Evolutionary conservation across 768 basidiomycete species (phyloP).

Genomic region (Kwoniella europaea): DNA sequence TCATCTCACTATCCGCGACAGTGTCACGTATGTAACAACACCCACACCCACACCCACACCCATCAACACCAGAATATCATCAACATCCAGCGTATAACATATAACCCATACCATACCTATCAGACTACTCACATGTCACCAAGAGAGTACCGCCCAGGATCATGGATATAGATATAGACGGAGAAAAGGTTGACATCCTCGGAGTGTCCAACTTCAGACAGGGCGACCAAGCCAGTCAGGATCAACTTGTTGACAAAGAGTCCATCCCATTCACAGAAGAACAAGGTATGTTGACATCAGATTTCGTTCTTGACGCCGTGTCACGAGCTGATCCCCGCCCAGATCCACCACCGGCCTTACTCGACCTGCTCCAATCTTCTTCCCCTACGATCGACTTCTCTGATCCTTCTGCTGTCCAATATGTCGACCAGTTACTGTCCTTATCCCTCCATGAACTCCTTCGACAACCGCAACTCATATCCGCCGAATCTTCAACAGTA

Average conservation of each 20-base stretch:
- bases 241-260: no score
- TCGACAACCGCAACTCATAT: slow-evolving; percentile 73
- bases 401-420: slow-evolving; percentile 55
- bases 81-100: no score
- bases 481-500: slow-evolving; percentile 82
- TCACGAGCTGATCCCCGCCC: no score
- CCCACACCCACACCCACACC: no score
- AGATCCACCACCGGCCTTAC: slow-evolving; percentile 11
- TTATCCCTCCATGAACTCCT: slow-evolving; percentile 72
- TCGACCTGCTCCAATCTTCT: slow-evolving; percentile 34
- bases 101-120: no score
- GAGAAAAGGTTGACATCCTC: not conserved
- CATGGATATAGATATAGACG: slow-evolving; percentile 1
- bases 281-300: slow-evolving; percentile 3
- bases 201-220: not conserved
- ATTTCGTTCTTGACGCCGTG: no score
- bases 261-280: not conserved
- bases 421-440: slow-evolving; percentile 70
- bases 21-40: not conserved
- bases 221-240: not conserved
- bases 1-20: not conserved
- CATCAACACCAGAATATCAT: no score
- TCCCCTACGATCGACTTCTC: slow-evolving; percentile 23
- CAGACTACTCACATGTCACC: no score
- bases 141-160: not conserved